phyloP scores from a whole-genome alignment of 345 rosid species.

The Syzygium aromaticum region DNA sequence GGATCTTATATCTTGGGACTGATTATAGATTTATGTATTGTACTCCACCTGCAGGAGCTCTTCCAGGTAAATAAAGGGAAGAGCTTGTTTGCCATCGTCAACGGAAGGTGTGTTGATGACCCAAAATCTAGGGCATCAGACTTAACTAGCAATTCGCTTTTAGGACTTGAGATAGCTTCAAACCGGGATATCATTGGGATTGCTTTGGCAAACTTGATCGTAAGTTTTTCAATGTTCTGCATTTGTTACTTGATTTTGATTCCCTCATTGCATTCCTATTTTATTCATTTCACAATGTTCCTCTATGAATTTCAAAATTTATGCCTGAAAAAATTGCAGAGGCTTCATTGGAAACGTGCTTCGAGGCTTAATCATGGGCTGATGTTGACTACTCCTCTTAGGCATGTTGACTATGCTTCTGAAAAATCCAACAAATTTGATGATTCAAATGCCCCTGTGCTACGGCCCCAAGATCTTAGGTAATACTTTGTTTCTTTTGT shows the following conservation, averaged over 20 bases:
- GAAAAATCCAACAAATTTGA: slow-evolving; percentile 28
- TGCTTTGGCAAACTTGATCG: slow-evolving; percentile 92
- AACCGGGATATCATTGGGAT: slow-evolving; percentile 84
- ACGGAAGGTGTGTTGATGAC: slow-evolving; percentile 87
- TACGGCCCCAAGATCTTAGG: slow-evolving; percentile 84
- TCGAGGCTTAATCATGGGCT: slow-evolving; percentile 71
- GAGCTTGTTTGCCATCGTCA: slow-evolving; percentile 75
- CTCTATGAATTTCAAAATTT: not conserved
- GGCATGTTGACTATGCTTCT: slow-evolving; percentile 30
- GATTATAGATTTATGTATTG: not conserved
- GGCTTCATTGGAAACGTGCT: slow-evolving; percentile 94
- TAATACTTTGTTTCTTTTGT: slow-evolving; percentile 9
- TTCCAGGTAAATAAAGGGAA: slow-evolving; percentile 70
- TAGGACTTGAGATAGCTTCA: slow-evolving; percentile 73
- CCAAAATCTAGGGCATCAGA: slow-evolving; percentile 89
- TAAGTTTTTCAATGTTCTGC: slow-evolving; percentile 21
- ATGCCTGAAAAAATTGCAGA: slow-evolving; percentile 25
- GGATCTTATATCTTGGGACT: not conserved
- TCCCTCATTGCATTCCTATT: not conserved
- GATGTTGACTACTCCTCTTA: slow-evolving; percentile 87
- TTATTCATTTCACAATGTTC: not conserved
- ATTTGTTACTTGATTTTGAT: not conserved
- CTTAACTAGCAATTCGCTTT: slow-evolving; percentile 68
- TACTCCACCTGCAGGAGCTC: slow-evolving; percentile 42
- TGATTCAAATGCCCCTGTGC: slow-evolving; percentile 32